Conservation (phyloP, 2,329 filamentous ascomycete species). For the Ambrosiella beaveri region DNA sequence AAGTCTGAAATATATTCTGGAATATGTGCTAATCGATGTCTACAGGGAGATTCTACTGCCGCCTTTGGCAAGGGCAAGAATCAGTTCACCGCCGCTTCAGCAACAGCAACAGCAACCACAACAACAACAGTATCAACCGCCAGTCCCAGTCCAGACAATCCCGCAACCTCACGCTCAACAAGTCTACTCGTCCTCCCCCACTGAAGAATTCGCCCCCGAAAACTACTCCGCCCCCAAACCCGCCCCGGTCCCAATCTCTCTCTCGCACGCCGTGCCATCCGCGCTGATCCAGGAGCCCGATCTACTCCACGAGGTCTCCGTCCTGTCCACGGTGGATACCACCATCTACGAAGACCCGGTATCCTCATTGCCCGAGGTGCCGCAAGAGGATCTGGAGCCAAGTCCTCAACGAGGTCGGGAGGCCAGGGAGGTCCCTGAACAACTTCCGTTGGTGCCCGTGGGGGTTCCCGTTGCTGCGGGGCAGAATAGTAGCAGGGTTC, state of each 20-base stretch:
- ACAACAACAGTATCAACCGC: conserved; percentile 14
- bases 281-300: conserved; percentile 5
- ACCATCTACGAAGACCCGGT: conserved; percentile 15
- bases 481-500: too few species aligned
- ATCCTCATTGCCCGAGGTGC: conserved; percentile 15
- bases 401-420: too few species aligned
- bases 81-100: conserved; percentile 5
- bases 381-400: neutral
- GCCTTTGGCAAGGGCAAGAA: conserved; percentile 20
- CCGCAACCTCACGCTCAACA: neutral
- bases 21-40: conserved; percentile 13
- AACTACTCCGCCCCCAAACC: neutral
- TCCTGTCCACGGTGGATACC: conserved; percentile 5
- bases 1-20: neutral
- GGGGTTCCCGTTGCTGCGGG: too few species aligned
- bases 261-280: conserved; percentile 6
- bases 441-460: neutral
- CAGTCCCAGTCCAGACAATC: neutral
- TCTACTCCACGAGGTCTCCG: conserved; percentile 9
- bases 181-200: neutral
- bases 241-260: neutral
- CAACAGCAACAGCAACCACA: conserved; percentile 12
- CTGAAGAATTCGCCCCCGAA: neutral
- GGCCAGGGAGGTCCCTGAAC: neutral
- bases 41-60: conserved; percentile 35